Evolutionary conservation across 441 rosid species (phyloP), one percentile per base, ranked within the genome.

Genomic region (Macaranga tanarius): DNA sequence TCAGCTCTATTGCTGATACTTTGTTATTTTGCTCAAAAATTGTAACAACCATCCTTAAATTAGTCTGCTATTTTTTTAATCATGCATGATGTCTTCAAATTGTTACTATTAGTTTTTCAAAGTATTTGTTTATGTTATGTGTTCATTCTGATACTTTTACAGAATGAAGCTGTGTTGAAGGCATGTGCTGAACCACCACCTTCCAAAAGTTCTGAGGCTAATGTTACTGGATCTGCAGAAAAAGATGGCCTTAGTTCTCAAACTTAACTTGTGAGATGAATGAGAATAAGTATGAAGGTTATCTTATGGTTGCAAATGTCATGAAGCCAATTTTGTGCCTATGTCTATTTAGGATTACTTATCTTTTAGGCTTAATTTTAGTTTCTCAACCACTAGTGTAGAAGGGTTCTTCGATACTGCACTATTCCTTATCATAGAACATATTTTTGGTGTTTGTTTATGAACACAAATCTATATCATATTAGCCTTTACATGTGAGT

Each of bases 141-240:
- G 62, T 50, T 52, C 9, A 25, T 7, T 67, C 59, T 64, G 13
- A 42, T 62, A 44, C 68, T 79, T 55, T 68, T 83, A 81, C 86
- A 93, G 92, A 93, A 91, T 66, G 98, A 93, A 76, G 97, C 95
- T 72, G 94, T 91, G 69, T 73, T 91, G 73, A 86, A 76, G 86
- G 92, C 90, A 17, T 88, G 93, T 69, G 77, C 84, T 47, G 89
- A 83, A 68, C 77, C 90, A 63, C 84, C 83, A 52, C 87, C 89
- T 77, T 69, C 89, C 23, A 78, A 76, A 70, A 42, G 78, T 20
- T 73, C 81, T 0, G 58, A 12, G 11, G 56, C 61, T 55, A 71
- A 48, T 57, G 76, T 80, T 58, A 72, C 26, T 70, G 75, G 59
- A 73, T 75, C 69, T 69, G 64, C 71, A 42, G 77, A 78, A 67